Conservation (phyloP, 2,329 filamentous ascomycete genomes). For the Colletotrichum salicis region DNA sequence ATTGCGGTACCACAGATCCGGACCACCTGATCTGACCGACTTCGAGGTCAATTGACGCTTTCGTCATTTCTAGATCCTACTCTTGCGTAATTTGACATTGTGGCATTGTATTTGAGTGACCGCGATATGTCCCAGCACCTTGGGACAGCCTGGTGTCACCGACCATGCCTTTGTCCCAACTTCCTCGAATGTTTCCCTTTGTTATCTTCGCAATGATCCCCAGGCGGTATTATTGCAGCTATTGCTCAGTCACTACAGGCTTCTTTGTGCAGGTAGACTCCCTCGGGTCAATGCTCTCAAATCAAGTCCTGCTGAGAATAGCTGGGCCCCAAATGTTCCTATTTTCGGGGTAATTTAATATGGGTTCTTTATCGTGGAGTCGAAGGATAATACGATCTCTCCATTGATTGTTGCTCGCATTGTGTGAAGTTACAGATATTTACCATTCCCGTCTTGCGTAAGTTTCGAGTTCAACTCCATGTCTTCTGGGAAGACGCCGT, state of each 20-base stretch:
- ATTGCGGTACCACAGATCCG: neutral
- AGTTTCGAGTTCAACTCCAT: neutral
- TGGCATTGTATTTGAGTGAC: neutral
- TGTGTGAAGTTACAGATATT: neutral
- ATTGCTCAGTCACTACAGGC: neutral
- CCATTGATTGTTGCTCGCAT: neutral
- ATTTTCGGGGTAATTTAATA: neutral
- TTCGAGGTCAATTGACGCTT: neutral
- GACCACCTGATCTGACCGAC: too few relatives aligned
- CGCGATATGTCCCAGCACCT: neutral
- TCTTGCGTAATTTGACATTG: neutral
- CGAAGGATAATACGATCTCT: neutral
- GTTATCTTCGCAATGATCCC: too few relatives aligned
- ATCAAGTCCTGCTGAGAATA: neutral
- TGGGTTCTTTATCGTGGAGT: neutral
- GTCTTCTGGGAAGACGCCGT: neutral
- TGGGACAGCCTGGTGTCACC: neutral
- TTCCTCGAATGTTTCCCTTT: neutral
- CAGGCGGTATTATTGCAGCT: neutral
- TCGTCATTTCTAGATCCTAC: neutral
- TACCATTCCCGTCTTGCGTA: neutral
- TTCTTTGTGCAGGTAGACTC: neutral
- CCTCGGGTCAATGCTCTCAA: rapidly evolving
- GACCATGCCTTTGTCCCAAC: neutral
- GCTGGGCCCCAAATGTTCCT: neutral